These are phyloP conservation scores for Irpex sp. DNA, from an alignment of 1,284 basidiomycete genomes.

Conservation along the genomic window DNA sequence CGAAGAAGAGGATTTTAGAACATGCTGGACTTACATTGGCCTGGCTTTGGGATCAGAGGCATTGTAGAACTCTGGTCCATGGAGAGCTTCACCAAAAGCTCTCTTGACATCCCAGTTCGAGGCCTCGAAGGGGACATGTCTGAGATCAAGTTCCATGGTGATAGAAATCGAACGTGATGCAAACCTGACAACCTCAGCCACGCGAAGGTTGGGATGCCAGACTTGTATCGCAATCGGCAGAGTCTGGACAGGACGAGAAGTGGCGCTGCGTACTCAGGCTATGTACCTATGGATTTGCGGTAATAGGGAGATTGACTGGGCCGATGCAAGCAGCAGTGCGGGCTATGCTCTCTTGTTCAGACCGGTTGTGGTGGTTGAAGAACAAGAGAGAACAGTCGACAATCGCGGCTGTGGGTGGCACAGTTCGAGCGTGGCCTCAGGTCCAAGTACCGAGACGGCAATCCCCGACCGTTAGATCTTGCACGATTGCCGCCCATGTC, in stretches of 20 bases:
- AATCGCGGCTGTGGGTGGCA: background rate
- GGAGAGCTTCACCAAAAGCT: slow-evolving; percentile 47
- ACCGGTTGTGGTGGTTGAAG: background rate
- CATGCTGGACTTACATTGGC: slow-evolving; percentile 20
- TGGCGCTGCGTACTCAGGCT: slow-evolving; percentile 11
- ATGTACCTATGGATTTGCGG: slow-evolving; percentile 24
- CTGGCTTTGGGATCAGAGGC: slow-evolving; percentile 29
- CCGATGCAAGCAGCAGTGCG: background rate
- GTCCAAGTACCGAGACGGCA: background rate
- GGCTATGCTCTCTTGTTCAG: background rate
- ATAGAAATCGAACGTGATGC: slow-evolving; percentile 5
- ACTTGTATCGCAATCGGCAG: slow-evolving; percentile 10
- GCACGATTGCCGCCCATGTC: background rate
- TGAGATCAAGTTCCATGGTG: slow-evolving; percentile 49
- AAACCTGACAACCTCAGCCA: slow-evolving; percentile 11
- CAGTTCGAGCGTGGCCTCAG: background rate
- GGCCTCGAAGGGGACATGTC: slow-evolving; percentile 38
- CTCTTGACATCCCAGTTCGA: slow-evolving; percentile 53
- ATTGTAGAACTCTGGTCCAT: slow-evolving; percentile 45
- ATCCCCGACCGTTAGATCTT: no score
- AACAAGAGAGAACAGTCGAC: background rate
- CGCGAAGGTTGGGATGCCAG: slow-evolving; percentile 9
- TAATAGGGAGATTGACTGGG: no score
- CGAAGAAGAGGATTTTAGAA: slow-evolving; percentile 21
- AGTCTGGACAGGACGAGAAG: background rate